phyloP scores from a whole-genome alignment of 2,329 filamentous ascomycete genomes.

The Exophiala bonariae region DNA sequence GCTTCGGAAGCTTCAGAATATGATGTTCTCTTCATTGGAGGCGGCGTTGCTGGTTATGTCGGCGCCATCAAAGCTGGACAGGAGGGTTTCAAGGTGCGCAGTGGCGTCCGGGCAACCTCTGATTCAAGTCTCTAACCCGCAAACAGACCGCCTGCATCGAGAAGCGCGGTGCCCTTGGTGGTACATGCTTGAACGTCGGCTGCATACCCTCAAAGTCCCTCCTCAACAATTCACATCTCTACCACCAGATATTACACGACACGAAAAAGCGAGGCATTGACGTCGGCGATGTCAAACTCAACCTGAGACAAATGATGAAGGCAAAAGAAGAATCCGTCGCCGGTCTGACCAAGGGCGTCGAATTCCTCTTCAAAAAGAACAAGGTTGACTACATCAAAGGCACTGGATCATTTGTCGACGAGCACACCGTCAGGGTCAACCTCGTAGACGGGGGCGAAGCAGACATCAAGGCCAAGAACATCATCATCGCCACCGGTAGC shows the following conservation, averaged over 20 bases:
- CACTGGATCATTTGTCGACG: conserved; percentile 79
- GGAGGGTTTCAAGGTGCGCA: conserved; percentile 84
- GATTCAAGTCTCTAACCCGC: conserved; percentile 9
- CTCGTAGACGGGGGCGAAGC: conserved; percentile 90
- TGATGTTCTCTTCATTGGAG: conserved; percentile 95
- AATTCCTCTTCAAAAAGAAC: conserved; percentile 99
- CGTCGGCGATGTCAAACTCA: conserved; percentile 94
- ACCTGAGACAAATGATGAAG: conserved; percentile 95
- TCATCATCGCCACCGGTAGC: conserved; percentile 93
- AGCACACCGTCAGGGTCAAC: conserved; percentile 88
- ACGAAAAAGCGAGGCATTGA: conserved; percentile 97
- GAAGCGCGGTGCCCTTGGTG: conserved; percentile 91
- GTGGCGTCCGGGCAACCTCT: conserved; percentile 14
- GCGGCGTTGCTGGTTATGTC: conserved; percentile 97
- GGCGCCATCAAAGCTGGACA: conserved; percentile 99
- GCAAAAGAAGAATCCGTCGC: conserved; percentile 91
- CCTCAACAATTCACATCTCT: conserved; percentile 98
- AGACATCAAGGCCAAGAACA: conserved; percentile 88
- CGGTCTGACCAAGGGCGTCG: conserved; percentile 92
- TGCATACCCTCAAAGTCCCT: conserved; percentile 99
- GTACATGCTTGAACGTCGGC: conserved; percentile 97
- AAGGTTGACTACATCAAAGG: conserved; percentile 98
- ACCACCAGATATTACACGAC: conserved; percentile 96
- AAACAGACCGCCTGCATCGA: conserved; percentile 90
- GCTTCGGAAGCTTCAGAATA: conserved; percentile 69